Evolutionary conservation across 169 alveolate species (phyloP), one percentile per base, ranked within the genome.

Genomic region (Cryptosporidium andersoni): DNA sequence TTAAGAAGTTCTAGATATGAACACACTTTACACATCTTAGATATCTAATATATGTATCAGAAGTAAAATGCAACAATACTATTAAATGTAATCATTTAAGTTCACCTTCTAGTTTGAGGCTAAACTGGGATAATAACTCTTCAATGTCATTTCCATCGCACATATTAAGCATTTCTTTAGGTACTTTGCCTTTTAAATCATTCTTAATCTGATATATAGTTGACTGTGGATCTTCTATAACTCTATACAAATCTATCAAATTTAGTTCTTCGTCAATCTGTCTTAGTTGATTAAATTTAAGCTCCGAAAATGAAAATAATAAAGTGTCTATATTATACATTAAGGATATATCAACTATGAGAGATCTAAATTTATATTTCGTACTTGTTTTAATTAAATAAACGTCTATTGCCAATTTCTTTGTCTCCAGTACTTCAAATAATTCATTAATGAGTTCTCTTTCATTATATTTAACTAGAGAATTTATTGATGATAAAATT

Each of bases 161-260:
- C 25, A 36, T 51, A 74, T 39, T 58, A 58, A 74, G 34, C 8
- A 74, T 39, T 45, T 74, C 85, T 58, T 74, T 68, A 37, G 85
- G 85, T n/a, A 74, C 62, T 3, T 39, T 55, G 2, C 85, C 85
- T 42, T 56, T 56, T 11, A 74, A 14, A 48, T 43, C 40, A 36
- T 49, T 66, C 2, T 58, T 53, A 58, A 36, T 43, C 14, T 45
- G 45, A 43, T 47, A n/a, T 37, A 12, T 60, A 8, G 14, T 55
- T 4, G 85, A 3, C 3, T 48, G 25, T 5, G 55, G 34, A 8
- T 37, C 43, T 42, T 58, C 85, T 9, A 56, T 58, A 16, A 45
- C 36, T 25, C 85, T 74, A 11, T 58, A 48, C 3, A 58, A 25
- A 62, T 74, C 68, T 4, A 34, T 58, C 47, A 45, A 48, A 3